Percentiles rank a stretch among this genome's conserved stretches.
phyloP scores from a whole-genome alignment of 768 basidiomycete genomes.

The Naganishia randhawae region DNA sequence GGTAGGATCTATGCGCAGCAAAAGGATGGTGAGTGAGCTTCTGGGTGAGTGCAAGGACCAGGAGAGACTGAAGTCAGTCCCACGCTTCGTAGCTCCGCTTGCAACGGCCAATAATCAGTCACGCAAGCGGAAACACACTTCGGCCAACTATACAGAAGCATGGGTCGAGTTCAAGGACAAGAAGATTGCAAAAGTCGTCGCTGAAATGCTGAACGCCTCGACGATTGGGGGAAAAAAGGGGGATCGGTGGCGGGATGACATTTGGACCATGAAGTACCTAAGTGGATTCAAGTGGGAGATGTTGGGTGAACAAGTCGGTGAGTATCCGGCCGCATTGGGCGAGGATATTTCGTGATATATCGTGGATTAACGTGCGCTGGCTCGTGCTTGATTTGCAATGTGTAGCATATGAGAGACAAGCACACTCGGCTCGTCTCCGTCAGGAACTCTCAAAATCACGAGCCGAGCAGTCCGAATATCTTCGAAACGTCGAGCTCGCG shows the following conservation, averaged over 20 bases:
- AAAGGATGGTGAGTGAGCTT: slow-evolving; percentile 65
- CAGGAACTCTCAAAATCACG: slow-evolving; percentile 83
- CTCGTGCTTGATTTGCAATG: slow-evolving; percentile 7
- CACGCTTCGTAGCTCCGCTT: slow-evolving; percentile 5
- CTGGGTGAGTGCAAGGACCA: too few species aligned
- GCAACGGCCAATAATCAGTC: slow-evolving; percentile 18
- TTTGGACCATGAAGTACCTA: slow-evolving; percentile 99
- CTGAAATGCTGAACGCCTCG: slow-evolving; percentile 92
- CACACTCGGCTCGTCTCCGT: slow-evolving; percentile 82
- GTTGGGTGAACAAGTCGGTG: slow-evolving; percentile 97
- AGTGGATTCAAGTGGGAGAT: slow-evolving; percentile 98
- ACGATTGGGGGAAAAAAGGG: slow-evolving; percentile 66
- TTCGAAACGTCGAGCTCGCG: slow-evolving; percentile 89
- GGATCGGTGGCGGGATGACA: slow-evolving; percentile 78
- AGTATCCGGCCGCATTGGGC: slow-evolving; percentile 48
- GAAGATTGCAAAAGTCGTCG: slow-evolving; percentile 78
- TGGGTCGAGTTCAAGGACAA: slow-evolving; percentile 99
- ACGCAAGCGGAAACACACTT: slow-evolving; percentile 77
- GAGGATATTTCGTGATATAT: background rate
- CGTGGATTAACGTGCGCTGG: slow-evolving; percentile 23
- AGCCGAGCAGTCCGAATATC: slow-evolving; percentile 84
- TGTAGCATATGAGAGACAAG: slow-evolving; percentile 84
- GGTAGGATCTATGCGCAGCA: slow-evolving; percentile 86
- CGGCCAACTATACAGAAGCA: slow-evolving; percentile 86
- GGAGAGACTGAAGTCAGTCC: background rate